Evolutionary conservation across 305 asterid species (phyloP).

Genomic region (Fraxinus paxiana): DNA sequence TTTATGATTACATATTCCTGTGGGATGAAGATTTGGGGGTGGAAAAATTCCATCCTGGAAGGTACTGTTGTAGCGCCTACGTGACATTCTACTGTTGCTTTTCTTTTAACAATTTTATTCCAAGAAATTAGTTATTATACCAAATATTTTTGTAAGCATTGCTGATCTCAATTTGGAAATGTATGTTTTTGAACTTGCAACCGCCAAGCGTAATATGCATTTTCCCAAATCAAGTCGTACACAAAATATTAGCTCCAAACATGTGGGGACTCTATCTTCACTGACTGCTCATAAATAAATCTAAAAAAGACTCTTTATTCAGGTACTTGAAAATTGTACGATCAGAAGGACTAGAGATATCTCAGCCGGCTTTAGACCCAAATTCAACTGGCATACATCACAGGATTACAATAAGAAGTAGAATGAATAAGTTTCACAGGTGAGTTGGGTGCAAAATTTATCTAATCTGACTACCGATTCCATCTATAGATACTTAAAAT

Average conservation of each 20-base stretch:
- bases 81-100: not conserved
- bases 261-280: slow-evolving; percentile 3
- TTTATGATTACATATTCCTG: slow-evolving; percentile 80
- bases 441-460: slow-evolving; percentile 28
- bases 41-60: slow-evolving; percentile 74
- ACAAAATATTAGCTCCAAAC: not conserved
- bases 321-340: slow-evolving; percentile 81
- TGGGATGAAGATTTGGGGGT: slow-evolving; percentile 99
- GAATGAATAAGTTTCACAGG: slow-evolving; percentile 74
- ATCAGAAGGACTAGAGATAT: slow-evolving; percentile 89
- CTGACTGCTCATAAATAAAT: not conserved
- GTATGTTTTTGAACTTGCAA: not conserved
- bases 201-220: not conserved
- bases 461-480: slow-evolving; percentile 21
- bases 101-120: not conserved
- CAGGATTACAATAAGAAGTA: slow-evolving; percentile 77
- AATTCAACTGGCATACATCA: slow-evolving; percentile 97
- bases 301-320: not conserved
- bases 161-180: not conserved
- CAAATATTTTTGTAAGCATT: not conserved
- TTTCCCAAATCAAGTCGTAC: not conserved
- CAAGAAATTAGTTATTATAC: not conserved
- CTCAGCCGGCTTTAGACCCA: slow-evolving; percentile 99
- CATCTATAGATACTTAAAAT: slow-evolving; percentile 12
- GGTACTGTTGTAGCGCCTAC: slow-evolving; percentile 40